Evolutionary conservation across 805 yeast species (phyloP), one percentile per base, ranked within the genome.

Genomic region (Spathaspora girioi): DNA sequence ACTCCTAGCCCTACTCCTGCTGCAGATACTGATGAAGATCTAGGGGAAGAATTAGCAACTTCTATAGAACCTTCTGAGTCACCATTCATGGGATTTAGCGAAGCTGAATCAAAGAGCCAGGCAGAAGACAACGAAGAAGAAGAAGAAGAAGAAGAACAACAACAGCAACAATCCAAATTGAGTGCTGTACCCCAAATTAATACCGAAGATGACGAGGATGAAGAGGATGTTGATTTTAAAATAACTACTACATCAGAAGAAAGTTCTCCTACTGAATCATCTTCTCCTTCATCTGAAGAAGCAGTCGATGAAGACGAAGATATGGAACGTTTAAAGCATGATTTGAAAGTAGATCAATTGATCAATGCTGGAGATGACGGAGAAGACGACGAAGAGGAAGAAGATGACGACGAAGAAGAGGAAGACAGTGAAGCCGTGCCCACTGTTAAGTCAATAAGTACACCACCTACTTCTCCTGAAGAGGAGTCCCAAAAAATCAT

Each of bases 51-150:
- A 43, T 23, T 26, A 45, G 62, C 61, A n/a, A 70, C 64, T 20
- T 71, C 59, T 15, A 66, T 60, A 19, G 66, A 64, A 10, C 67
- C 59, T 20, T 38, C 38, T 12, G 68, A 42, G 31, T 53, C 56
- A 15, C 53, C 56, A 27, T 53, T 53, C 23, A 48, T 45, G 23
- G 56, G 56, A 14, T 53, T 53, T 29, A 53, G 56, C 32, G 55
- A 53, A 29, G 44, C 51, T 17, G 55, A 42, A 23, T 14, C 29
- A 2, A 20, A 5, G 23, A 42, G 20, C 23, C 76, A 73, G 19
- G 49, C 51, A 35, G 60, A 52, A 18, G 56, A 51, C 15, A 59
- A 56, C 35, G 51, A 49, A 19, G 49, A 44, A 20, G 64, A 68
- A 7, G 63, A 58, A 2, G 32, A 51, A n/a, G 62, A 56, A 6